phyloP scores from a whole-genome alignment of 495 filamentous ascomycete genomes.

The Cladorrhinum samala region DNA sequence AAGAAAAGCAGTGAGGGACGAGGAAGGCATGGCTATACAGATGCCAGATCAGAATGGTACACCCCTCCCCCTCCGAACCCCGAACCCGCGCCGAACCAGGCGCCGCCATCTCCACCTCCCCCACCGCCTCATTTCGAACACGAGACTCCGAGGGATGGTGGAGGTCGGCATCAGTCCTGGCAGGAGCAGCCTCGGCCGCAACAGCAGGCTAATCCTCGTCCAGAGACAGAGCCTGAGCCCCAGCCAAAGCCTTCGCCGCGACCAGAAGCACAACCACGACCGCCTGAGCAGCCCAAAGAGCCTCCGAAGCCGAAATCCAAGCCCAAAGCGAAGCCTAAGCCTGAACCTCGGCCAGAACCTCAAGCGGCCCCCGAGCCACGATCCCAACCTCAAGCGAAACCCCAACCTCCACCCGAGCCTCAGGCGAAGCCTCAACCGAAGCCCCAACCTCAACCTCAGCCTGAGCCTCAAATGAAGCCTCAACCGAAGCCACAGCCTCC shows the following conservation, averaged over 20 bases:
- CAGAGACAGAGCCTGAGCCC: conserved; percentile 11
- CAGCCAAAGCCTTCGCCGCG: conserved; percentile 3
- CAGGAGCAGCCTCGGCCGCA: conserved; percentile 30
- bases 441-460: conserved; percentile 11
- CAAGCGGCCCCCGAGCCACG: not conserved
- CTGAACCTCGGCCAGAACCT: conserved; percentile 12
- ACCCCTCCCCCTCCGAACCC: conserved; percentile 28
- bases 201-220: conserved; percentile 9
- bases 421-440: conserved; percentile 1
- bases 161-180: conserved; percentile 37
- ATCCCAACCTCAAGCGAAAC: conserved; percentile 24
- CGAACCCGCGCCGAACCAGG: conserved; percentile 34
- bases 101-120: conserved; percentile 33
- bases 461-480: conserved; percentile 7
- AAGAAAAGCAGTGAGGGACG: conserved; percentile 16
- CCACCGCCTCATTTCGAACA: conserved; percentile 30
- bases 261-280: conserved; percentile 14
- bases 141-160: conserved; percentile 23
- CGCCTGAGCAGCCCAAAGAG: not conserved
- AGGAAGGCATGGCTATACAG: conserved; percentile 16
- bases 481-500: conserved; percentile 24
- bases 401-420: conserved; percentile 18
- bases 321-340: conserved; percentile 26
- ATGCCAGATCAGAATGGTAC: conserved; percentile 18
- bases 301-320: conserved; percentile 13